Evolutionary conservation across 1,139 yeast species (phyloP), one percentile per base, ranked within the genome.

Genomic region (Yamadazyma buinensis): DNA sequence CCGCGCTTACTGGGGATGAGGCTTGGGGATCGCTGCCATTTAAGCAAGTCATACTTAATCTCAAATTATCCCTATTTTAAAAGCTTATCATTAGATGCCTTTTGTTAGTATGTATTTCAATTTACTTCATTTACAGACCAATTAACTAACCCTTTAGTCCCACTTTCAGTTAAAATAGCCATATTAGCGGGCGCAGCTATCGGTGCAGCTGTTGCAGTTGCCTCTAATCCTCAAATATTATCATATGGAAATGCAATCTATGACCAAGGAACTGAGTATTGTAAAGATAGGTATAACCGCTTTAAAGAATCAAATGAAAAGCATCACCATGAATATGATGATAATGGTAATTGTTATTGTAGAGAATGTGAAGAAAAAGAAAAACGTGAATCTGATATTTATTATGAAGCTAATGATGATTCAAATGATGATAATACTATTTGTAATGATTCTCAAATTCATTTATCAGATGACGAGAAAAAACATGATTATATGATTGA

Each of bases 101-200:
- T 25, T 33, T 22, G 17, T 43, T 15, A 30, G 47, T 43, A 41
- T 15, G 47, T 43, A 29, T 14, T 13, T 7, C 11, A 10, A 20
- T 20, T 8, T 19, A 8, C 23, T 15, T 18, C 13, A 13, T 7
- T 19, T 8, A n/a, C 13, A 10, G 20, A 9, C 10, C 5, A 14
- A n/a, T n/a, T 25, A 30, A 39, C 42, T 38, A 39, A 42, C 42
- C 41, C 3, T 15, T 12, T 35, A 59, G 67, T 64, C 23, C 72
- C 72, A 12, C 43, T 62, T n/a, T 58, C 72, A 2, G 48, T 66
- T 3, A 68, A 68, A 44, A 47, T 57, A 6, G 73, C 73, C 4
- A 38, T 67, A 13, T 55, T 67, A 7, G 49, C 60, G 1, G 75
- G 74, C 5, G 66, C 70, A 6, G 34, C 64, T 2, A 46, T 59